Conservation (phyloP, 163 green algal genomes). For the Scenedesmus sp. region DNA sequence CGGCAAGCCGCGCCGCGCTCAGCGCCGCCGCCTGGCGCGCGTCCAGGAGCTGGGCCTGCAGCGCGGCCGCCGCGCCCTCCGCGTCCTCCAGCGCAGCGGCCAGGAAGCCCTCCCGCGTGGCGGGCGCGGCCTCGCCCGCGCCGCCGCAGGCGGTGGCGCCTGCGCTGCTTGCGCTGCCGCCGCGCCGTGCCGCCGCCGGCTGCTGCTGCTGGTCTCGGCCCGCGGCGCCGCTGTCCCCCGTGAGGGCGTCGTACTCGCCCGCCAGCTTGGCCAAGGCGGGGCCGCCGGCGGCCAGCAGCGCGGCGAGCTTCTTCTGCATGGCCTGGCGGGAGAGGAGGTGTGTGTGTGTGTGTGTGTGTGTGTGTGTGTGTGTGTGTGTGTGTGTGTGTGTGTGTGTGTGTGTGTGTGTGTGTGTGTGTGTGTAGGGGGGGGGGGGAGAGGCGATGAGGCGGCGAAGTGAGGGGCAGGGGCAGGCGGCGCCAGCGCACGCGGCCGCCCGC, state of each 20-base stretch:
- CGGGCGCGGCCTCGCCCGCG: background rate
- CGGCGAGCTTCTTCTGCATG: conserved; percentile 36
- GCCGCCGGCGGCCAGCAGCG: conserved; percentile 20
- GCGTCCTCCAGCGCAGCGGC: conserved; percentile 23
- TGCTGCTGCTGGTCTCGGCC: background rate
- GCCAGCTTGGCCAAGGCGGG: conserved; percentile 6
- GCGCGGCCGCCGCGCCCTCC: conserved; percentile 26
- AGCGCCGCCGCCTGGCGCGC: too few species aligned
- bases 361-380: too few species aligned
- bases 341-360: too few species aligned
- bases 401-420: too few species aligned
- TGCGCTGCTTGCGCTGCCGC: conserved; percentile 5
- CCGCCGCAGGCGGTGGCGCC: conserved; percentile 13
- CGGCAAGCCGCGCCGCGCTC: too few species aligned
- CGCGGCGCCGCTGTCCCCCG: background rate
- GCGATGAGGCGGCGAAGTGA: too few species aligned
- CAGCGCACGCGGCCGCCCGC: too few species aligned
- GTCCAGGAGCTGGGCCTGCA: conserved; percentile 1
- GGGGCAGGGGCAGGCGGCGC: too few species aligned
- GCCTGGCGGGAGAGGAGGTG: background rate
- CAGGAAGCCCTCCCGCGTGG: background rate
- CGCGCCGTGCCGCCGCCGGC: background rate
- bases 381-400: too few species aligned
- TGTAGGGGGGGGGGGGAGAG: too few species aligned
- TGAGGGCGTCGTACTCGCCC: background rate